Conservation (phyloP, 2,329 filamentous ascomycete genomes). For the Paecilomyces fulvus region DNA sequence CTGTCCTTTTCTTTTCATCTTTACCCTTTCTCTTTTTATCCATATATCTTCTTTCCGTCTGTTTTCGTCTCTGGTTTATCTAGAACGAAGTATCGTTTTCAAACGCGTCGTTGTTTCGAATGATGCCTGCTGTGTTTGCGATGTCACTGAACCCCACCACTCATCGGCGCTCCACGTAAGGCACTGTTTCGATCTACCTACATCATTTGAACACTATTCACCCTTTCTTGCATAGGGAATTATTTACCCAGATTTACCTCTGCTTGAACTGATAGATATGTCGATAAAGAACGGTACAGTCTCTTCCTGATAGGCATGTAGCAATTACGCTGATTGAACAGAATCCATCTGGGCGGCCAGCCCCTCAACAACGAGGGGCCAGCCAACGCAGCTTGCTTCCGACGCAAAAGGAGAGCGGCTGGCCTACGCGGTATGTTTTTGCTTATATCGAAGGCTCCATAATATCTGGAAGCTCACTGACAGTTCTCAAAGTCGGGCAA, state of each 20-base stretch:
- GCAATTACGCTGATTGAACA: slow-evolving; percentile 19
- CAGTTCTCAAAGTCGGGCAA: slow-evolving; percentile 64
- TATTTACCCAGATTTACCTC: slow-evolving; percentile 3
- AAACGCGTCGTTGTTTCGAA: background rate
- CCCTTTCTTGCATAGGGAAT: background rate
- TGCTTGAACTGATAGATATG: slow-evolving; percentile 21
- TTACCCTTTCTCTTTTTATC: background rate
- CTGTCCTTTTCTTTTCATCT: background rate
- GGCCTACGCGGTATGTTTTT: slow-evolving; percentile 74
- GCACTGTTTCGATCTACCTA: background rate
- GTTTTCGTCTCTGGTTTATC: background rate
- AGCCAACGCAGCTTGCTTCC: slow-evolving; percentile 78
- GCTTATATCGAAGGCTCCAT: background rate
- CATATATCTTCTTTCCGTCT: background rate
- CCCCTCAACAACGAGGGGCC: slow-evolving; percentile 73
- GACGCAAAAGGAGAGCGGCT: slow-evolving; percentile 87
- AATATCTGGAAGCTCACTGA: slow-evolving; percentile 2
- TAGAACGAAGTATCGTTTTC: background rate
- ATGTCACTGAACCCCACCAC: background rate
- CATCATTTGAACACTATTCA: slow-evolving; percentile 1
- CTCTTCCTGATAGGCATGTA: background rate
- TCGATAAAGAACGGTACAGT: slow-evolving; percentile 37
- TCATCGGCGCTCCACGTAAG: background rate
- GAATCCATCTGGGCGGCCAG: slow-evolving; percentile 74
- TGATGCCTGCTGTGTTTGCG: background rate